Evolutionary conservation across 352 stramenopile genomes (phyloP).

Genomic region (Plasmopara viticola): DNA sequence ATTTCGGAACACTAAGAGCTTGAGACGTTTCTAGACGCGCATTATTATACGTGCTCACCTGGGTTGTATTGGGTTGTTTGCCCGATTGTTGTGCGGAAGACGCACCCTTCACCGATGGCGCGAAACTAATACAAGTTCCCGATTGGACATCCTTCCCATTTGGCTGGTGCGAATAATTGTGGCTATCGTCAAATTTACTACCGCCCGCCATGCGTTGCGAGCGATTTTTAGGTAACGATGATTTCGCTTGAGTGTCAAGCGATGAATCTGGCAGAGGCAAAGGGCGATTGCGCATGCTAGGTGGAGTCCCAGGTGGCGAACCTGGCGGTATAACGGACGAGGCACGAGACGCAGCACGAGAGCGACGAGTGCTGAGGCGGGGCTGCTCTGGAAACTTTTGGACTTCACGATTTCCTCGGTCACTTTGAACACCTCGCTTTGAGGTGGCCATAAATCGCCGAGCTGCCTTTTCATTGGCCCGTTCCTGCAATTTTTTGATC

Average conservation of each 20-base stretch:
- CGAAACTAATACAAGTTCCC: constrained; percentile 15
- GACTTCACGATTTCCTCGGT: constrained; percentile 7
- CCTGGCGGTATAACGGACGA: constrained; percentile 5
- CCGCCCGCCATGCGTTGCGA: constrained; percentile 12
- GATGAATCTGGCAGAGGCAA: constrained; percentile 11
- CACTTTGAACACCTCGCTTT: constrained; percentile 7
- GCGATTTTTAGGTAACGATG: constrained; percentile 8
- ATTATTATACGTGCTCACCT: constrained; percentile 7
- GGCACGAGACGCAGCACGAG: neutral
- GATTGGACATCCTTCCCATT: constrained; percentile 19
- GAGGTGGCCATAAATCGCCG: constrained; percentile 14
- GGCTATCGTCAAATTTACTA: constrained; percentile 16
- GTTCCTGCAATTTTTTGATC: constrained; percentile 27
- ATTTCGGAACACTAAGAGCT: constrained; percentile 5
- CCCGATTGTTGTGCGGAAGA: constrained; percentile 18
- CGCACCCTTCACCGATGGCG: constrained; percentile 12
- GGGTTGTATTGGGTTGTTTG: constrained; percentile 7
- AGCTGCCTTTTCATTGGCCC: constrained; percentile 19
- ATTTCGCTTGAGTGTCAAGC: constrained; percentile 9
- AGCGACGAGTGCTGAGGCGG: constrained; percentile 9
- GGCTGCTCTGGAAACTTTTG: constrained; percentile 8
- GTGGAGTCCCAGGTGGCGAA: constrained; percentile 22
- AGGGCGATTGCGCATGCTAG: constrained; percentile 17
- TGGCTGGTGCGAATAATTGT: constrained; percentile 18
- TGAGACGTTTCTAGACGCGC: constrained; percentile 13